phyloP scores from a whole-genome alignment of 352 stramenopile species.

The Phytophthora pisi region DNA sequence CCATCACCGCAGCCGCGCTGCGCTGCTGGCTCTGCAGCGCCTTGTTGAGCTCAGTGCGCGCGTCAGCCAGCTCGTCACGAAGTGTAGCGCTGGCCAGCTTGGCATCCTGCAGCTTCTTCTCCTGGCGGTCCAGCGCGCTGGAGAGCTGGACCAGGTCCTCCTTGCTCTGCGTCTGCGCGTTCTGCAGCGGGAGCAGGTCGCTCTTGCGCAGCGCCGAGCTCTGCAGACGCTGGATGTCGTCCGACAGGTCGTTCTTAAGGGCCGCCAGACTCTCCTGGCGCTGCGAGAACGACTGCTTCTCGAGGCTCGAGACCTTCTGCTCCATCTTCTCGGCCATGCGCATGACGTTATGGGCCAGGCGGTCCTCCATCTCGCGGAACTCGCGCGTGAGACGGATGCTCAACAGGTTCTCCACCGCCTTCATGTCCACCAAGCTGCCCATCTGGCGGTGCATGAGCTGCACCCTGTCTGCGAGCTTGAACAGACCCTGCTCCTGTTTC shows the following conservation, averaged over 20 bases:
- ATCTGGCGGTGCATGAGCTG: constrained; percentile 59
- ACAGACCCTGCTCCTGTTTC: constrained; percentile 64
- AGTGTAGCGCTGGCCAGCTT: constrained; percentile 51
- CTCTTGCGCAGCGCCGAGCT: constrained; percentile 48
- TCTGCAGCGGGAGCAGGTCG: constrained; percentile 60
- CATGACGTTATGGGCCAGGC: constrained; percentile 56
- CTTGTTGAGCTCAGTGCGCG: constrained; percentile 63
- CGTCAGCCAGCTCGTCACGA: constrained; percentile 60
- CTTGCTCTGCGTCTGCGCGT: constrained; percentile 62
- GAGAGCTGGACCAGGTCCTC: constrained; percentile 68
- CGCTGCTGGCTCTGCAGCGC: constrained; percentile 57
- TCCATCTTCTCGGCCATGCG: constrained; percentile 77
- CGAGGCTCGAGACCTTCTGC: constrained; percentile 57
- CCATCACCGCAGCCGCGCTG: constrained; percentile 46
- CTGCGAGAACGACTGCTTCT: constrained; percentile 60
- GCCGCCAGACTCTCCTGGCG: constrained; percentile 53
- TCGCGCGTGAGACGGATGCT: constrained; percentile 71
- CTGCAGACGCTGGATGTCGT: constrained; percentile 67
- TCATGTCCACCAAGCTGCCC: constrained; percentile 59
- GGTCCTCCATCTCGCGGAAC: constrained; percentile 75
- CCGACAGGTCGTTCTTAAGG: constrained; percentile 62
- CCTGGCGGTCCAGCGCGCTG: constrained; percentile 60
- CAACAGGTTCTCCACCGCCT: constrained; percentile 68
- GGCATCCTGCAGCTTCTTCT: constrained; percentile 64
- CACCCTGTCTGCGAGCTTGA: constrained; percentile 60